Evolutionary conservation across 2,329 filamentous ascomycete species (phyloP).

Genomic region (Talaromyces verruculosus): DNA sequence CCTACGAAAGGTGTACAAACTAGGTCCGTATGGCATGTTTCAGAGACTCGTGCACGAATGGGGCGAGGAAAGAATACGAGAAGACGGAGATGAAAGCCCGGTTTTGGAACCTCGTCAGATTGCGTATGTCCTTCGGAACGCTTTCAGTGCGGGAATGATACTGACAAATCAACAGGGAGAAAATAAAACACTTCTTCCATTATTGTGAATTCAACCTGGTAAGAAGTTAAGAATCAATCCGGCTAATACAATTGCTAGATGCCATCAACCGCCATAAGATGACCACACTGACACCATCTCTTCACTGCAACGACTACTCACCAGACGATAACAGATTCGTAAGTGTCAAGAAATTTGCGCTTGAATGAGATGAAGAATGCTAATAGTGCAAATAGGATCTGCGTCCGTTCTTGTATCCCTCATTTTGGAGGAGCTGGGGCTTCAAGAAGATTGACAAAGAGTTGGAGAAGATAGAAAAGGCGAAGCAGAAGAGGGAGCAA

Average conservation of each 20-base stretch:
- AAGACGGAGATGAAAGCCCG: slow-evolving; percentile 33
- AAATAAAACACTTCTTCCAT: slow-evolving; percentile 43
- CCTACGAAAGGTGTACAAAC: slow-evolving; percentile 54
- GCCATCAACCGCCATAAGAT: slow-evolving; percentile 23
- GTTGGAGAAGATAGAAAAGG: slow-evolving; percentile 29
- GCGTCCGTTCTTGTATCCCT: slow-evolving; percentile 50
- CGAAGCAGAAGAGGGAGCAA: slow-evolving; percentile 7
- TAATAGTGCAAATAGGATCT: slow-evolving; percentile 40
- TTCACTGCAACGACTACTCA: slow-evolving; percentile 40
- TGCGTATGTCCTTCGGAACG: slow-evolving; percentile 8
- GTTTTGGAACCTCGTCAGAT: slow-evolving; percentile 25
- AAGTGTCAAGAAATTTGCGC: not conserved
- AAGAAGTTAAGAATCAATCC: not conserved
- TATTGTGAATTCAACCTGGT: slow-evolving; percentile 1
- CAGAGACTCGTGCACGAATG: slow-evolving; percentile 52
- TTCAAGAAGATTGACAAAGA: slow-evolving; percentile 47
- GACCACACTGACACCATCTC: slow-evolving; percentile 21
- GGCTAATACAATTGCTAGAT: not conserved
- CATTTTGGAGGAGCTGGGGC: slow-evolving; percentile 31
- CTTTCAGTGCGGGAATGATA: not conserved
- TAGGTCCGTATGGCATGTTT: slow-evolving; percentile 56
- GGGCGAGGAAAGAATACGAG: slow-evolving; percentile 27
- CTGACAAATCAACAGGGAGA: slow-evolving; percentile 28
- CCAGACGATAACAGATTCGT: slow-evolving; percentile 55
- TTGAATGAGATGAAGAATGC: not conserved